Evolutionary conservation across 257 asterid genomes (phyloP).

Genomic region (Gentiana dahurica): DNA sequence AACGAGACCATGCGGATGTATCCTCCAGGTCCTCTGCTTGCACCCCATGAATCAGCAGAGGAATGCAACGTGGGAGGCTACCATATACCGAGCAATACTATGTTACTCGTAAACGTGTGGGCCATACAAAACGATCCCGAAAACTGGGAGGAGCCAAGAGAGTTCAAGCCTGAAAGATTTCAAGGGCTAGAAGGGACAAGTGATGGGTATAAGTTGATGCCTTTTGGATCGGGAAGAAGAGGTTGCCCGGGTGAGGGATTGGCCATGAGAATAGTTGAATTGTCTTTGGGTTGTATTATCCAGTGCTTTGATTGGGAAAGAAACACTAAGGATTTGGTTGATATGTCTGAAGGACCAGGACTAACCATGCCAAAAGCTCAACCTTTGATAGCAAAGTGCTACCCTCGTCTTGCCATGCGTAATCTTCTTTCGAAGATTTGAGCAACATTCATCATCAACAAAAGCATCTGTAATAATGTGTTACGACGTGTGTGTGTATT

Average conservation of each 20-base stretch:
- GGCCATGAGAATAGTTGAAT: slow-evolving; percentile 9
- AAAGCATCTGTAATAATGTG: no score
- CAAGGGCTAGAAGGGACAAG: slow-evolving; percentile 3
- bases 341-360: slow-evolving; percentile 15
- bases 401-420: slow-evolving; percentile 8
- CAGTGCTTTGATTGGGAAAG: slow-evolving; percentile 27
- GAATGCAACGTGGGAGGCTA: slow-evolving; percentile 20
- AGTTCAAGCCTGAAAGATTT: slow-evolving; percentile 28
- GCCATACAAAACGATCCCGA: slow-evolving; percentile 20
- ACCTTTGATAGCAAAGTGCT: slow-evolving; percentile 15
- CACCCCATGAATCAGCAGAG: slow-evolving; percentile 20
- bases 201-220: slow-evolving; percentile 12
- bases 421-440: slow-evolving; percentile 6
- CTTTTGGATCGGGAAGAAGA: slow-evolving; percentile 26
- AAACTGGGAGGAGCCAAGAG: slow-evolving; percentile 16
- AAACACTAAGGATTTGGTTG: slow-evolving; percentile 11
- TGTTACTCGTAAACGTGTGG: slow-evolving; percentile 17
- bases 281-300: slow-evolving; percentile 10
- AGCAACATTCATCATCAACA: neutral
- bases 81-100: slow-evolving; percentile 16
- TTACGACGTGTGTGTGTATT: no score
- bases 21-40: slow-evolving; percentile 11
- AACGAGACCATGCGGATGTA: slow-evolving; percentile 17
- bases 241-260: slow-evolving; percentile 17
- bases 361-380: slow-evolving; percentile 10